Percentiles rank a stretch among this genome's conserved stretches.
Evolutionary conservation across 2,329 filamentous ascomycete genomes (phyloP).

Genomic region (Mycogone perniciosa): DNA sequence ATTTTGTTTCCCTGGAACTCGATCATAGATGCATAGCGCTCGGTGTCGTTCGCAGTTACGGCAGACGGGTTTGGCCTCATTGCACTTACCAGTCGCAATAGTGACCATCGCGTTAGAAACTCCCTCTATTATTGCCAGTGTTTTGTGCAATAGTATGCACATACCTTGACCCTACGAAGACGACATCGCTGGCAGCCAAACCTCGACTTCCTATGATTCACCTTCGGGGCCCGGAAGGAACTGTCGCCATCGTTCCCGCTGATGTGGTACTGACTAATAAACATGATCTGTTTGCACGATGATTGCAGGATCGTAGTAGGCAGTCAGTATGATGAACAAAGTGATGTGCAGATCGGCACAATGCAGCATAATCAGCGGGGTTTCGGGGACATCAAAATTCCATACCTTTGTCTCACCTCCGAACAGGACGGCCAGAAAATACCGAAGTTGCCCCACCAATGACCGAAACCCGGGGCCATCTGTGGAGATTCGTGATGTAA

Average conservation of each 20-base stretch:
- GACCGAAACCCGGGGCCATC: too few relatives aligned
- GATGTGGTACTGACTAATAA: neutral
- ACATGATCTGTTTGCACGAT: too few relatives aligned
- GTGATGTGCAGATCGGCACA: too few relatives aligned
- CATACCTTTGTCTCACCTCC: too few relatives aligned
- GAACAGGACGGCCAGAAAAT: too few relatives aligned
- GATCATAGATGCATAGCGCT: slow-evolving; percentile 16
- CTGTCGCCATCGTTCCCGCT: neutral
- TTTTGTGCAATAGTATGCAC: neutral
- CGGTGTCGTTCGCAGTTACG: slow-evolving; percentile 14
- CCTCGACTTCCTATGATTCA: slow-evolving; percentile 17
- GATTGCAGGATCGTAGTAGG: too few relatives aligned
- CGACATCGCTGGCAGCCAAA: slow-evolving; percentile 18
- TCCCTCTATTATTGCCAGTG: neutral
- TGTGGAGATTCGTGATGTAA: too few relatives aligned
- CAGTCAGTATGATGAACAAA: too few relatives aligned
- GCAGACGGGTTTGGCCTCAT: slow-evolving; percentile 17
- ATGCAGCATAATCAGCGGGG: too few relatives aligned
- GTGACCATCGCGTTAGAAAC: neutral
- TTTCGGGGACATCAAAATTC: too few relatives aligned
- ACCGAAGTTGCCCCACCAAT: too few relatives aligned
- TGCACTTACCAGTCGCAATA: slow-evolving; percentile 10
- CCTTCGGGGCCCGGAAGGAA: slow-evolving; percentile 12
- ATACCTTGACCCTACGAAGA: slow-evolving; percentile 15
- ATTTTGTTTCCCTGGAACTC: slow-evolving; percentile 2